These are phyloP conservation scores for Babesia gibsoni DNA, from an alignment of 169 alveolate genomes.

Conservation along the genomic window DNA sequence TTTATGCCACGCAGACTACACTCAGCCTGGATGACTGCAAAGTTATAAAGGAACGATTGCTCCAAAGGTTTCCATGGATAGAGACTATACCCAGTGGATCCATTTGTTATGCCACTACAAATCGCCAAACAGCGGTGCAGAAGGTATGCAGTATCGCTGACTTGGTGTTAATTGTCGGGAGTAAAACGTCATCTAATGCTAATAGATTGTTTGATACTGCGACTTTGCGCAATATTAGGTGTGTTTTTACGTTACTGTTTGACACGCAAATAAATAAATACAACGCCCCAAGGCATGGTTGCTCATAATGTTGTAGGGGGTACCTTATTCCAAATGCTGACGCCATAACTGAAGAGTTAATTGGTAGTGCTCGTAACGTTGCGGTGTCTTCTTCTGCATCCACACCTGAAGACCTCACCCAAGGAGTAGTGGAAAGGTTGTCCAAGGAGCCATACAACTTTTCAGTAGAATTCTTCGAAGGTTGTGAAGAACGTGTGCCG, in stretches of 20 bases:
- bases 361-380: slow-evolving; percentile 62
- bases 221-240: slow-evolving; percentile 52
- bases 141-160: slow-evolving; percentile 61
- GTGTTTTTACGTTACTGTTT: not conserved
- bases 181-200: slow-evolving; percentile 75
- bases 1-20: slow-evolving; percentile 82
- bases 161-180: slow-evolving; percentile 75
- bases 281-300: not conserved
- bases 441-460: slow-evolving; percentile 61
- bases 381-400: slow-evolving; percentile 81
- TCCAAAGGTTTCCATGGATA: slow-evolving; percentile 65
- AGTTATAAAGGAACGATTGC: slow-evolving; percentile 64
- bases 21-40: slow-evolving; percentile 79
- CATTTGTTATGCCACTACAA: slow-evolving; percentile 83
- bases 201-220: slow-evolving; percentile 75
- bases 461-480: slow-evolving; percentile 54
- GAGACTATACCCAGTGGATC: slow-evolving; percentile 83
- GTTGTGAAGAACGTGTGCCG: slow-evolving; percentile 75
- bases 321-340: slow-evolving; percentile 62
- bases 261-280: too few species aligned
- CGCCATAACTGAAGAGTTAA: slow-evolving; percentile 65
- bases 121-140: slow-evolving; percentile 77
- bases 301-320: slow-evolving; percentile 41
- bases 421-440: slow-evolving; percentile 55
- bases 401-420: slow-evolving; percentile 78